phyloP scores from a whole-genome alignment of 345 rosid genomes.

The Carallia pectinifolia region DNA sequence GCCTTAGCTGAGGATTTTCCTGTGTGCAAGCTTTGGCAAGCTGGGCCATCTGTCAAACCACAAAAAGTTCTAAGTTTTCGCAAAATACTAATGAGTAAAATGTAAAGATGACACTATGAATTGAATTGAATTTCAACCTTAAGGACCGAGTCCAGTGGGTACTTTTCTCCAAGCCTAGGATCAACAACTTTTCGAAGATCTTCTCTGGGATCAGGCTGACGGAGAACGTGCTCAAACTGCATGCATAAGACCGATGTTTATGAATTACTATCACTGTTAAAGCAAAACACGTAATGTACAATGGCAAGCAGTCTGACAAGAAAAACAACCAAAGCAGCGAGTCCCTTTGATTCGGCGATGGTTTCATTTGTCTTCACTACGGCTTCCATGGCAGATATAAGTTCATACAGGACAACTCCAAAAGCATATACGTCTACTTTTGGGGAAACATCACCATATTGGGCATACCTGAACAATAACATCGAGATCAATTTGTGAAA shows the following conservation, averaged over 20 bases:
- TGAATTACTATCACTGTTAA: no score
- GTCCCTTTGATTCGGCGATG: conserved; percentile 65
- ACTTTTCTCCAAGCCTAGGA: conserved; percentile 69
- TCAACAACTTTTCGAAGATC: conserved; percentile 61
- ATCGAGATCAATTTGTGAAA: no score
- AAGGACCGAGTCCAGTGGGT: conserved; percentile 61
- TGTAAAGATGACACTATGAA: no score
- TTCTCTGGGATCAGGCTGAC: conserved; percentile 54
- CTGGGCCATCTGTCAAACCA: conserved; percentile 68
- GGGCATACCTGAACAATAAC: conserved; percentile 62
- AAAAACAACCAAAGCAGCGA: conserved; percentile 73
- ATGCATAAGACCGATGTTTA: neutral
- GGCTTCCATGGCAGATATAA: conserved; percentile 86
- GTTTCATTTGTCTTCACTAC: conserved; percentile 62
- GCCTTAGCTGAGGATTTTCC: conserved; percentile 76
- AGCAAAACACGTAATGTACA: neutral
- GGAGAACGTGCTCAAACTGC: conserved; percentile 77
- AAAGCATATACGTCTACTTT: conserved; percentile 93
- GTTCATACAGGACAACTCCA: conserved; percentile 93
- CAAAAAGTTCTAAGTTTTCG: no score
- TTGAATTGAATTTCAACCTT: conserved; percentile 46
- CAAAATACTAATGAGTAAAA: no score
- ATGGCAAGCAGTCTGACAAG: conserved; percentile 4
- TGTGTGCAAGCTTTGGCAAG: conserved; percentile 87
- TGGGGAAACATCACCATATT: conserved; percentile 83